A percentile compares a stretch with the other conserved stretches of the same genome.
Evolutionary conservation across 2,329 filamentous ascomycete species (phyloP).

Genomic region (Colletotrichum horii): DNA sequence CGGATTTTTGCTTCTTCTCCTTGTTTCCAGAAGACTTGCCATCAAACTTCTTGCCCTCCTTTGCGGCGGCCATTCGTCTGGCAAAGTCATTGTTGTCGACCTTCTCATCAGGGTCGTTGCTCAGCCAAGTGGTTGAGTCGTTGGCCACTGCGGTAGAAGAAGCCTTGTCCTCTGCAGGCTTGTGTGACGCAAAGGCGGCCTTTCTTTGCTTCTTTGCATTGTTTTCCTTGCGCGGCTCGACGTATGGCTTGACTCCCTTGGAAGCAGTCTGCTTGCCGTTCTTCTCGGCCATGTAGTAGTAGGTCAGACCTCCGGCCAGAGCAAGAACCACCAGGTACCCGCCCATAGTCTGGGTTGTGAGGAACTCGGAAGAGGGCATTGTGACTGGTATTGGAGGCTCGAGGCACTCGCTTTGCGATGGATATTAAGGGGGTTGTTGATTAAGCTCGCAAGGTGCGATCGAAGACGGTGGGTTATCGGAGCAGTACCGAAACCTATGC

Average conservation of each 20-base stretch:
- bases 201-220: conserved; percentile 52
- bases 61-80: conserved; percentile 71
- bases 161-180: conserved; percentile 36
- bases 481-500: background rate
- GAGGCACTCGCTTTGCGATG: background rate
- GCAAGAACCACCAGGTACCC: conserved; percentile 21
- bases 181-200: conserved; percentile 44
- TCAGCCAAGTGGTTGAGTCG: conserved; percentile 31
- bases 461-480: background rate
- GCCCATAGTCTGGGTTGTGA: conserved; percentile 19
- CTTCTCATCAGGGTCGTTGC: conserved; percentile 56
- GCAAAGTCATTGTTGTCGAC: conserved; percentile 79
- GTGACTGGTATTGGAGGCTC: conserved; percentile 13
- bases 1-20: conserved; percentile 70
- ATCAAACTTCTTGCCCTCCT: conserved; percentile 69
- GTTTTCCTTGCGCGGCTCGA: conserved; percentile 43
- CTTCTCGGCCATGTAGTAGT: conserved; percentile 26
- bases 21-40: conserved; percentile 60
- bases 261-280: conserved; percentile 29
- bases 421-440: conserved; percentile 5
- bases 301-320: conserved; percentile 19
- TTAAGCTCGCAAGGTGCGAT: background rate
- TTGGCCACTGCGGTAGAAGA: conserved; percentile 29
- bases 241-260: conserved; percentile 31
- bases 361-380: conserved; percentile 24